These are phyloP conservation scores for Sclerotinia nivalis DNA, from an alignment of 2,329 filamentous ascomycete genomes.

Conservation along the genomic window DNA sequence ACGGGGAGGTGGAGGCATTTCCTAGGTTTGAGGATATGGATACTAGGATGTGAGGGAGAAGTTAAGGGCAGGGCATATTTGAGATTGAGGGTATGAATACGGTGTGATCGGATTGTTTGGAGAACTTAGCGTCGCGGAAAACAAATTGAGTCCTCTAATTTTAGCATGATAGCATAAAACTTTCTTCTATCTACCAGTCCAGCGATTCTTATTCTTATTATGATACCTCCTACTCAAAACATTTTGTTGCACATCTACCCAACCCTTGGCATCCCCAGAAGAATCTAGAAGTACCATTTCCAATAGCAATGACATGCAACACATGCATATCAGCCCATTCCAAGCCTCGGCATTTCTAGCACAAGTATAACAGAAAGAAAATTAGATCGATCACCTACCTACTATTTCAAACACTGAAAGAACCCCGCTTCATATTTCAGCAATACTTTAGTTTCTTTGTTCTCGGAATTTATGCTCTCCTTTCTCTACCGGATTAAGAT, in stretches of 20 bases:
- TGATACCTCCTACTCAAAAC: not conserved
- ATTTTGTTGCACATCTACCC: constrained; percentile 4
- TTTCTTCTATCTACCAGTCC: not conserved
- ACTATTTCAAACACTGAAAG: not conserved
- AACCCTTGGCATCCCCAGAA: not conserved
- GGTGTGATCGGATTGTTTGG: too few species aligned
- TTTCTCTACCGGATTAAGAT: too few species aligned
- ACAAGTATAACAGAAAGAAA: too few species aligned
- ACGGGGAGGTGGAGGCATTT: constrained; percentile 14
- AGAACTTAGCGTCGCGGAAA: not conserved
- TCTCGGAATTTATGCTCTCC: not conserved
- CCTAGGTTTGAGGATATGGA: constrained; percentile 19
- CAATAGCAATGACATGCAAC: too few species aligned
- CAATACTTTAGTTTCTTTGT: too few species aligned
- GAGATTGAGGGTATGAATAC: too few species aligned
- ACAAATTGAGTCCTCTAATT: too few species aligned
- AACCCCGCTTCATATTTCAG: not conserved
- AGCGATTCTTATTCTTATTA: not conserved
- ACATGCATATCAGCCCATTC: too few species aligned
- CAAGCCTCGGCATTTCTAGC: too few species aligned
- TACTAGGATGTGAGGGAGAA: not conserved
- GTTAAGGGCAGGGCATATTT: not conserved
- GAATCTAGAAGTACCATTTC: not conserved
- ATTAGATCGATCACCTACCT: too few species aligned
- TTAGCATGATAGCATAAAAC: too few species aligned